Evolutionary conservation across 495 filamentous ascomycete genomes (phyloP), one percentile per base, ranked within the genome.

Genomic region (Trichoderma orchidacearum): DNA sequence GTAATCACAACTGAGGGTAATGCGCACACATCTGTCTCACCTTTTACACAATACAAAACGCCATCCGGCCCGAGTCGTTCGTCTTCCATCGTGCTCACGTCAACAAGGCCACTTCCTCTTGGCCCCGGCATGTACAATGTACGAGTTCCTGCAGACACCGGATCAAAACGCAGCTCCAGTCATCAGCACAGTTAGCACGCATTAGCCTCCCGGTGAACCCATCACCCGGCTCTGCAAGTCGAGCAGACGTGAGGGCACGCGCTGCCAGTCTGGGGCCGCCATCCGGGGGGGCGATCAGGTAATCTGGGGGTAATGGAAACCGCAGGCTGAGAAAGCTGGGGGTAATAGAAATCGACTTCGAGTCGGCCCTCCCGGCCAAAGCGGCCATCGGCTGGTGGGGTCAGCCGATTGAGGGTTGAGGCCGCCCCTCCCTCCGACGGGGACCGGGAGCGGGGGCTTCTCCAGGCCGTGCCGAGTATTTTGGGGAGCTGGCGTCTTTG

Each of bases 261-360:
- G n/a, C n/a, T n/a, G n/a, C n/a, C n/a, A n/a, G n/a, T n/a, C n/a
- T n/a, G n/a, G n/a, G n/a, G n/a, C 4, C 34, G 34, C 34, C 8
- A 36, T 36, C 13, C 34, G 4, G 34, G 18, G 34, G 18, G 41
- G 18, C 27, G 8, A 69, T 70, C 65, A 70, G 60, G 68, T 70
- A 70, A 70, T 61, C 59, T 66, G 63, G 67, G 68, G 68, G 68
- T 70, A 71, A 70, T 70, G 57, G 61, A 70, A 70, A 68, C 31
- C 11, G 1, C 6, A 51, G 25, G 66, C 66, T 59, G 68, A 60
- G 63, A 69, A 70, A 69, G 60, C 60, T 66, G 63, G 67, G 68
- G 68, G 66, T 69, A 71, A 52, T 52, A 31, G 48, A 57, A 57
- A 52, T 15, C 7, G 5, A 25, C n/a, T 3, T 53, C 30, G 7